Evolutionary conservation across 495 filamentous ascomycete genomes (phyloP).

Genomic region (Friedmanniomyces simplex): DNA sequence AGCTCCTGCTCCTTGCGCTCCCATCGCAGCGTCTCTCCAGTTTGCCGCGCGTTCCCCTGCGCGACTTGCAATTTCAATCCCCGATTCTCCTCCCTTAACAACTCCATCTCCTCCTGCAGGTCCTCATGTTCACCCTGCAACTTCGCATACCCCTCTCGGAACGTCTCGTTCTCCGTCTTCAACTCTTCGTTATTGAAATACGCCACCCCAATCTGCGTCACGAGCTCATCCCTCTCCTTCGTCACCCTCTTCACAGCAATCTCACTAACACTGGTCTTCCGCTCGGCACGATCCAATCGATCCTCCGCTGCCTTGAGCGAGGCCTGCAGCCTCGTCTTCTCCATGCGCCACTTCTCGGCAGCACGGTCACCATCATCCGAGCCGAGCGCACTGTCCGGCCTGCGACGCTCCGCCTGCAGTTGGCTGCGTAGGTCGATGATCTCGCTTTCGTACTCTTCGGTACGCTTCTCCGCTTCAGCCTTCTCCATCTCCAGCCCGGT

Average conservation of each 20-base stretch:
- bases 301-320: constrained; percentile 46
- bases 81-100: constrained; percentile 3
- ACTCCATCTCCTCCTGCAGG: constrained; percentile 8
- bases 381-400: constrained; percentile 37
- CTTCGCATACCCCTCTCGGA: constrained; percentile 21
- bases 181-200: constrained; percentile 54
- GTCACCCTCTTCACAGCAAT: constrained; percentile 48
- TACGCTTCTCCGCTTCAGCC: constrained; percentile 44
- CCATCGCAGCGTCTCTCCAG: no score
- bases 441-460: constrained; percentile 47
- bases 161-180: constrained; percentile 35
- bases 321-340: constrained; percentile 51
- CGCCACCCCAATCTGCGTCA: constrained; percentile 53
- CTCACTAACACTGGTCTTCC: constrained; percentile 50
- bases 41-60: background rate
- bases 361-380: constrained; percentile 33
- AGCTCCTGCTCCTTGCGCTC: background rate
- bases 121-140: constrained; percentile 5
- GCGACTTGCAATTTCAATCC: background rate
- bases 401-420: constrained; percentile 35
- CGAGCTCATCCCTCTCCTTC: constrained; percentile 54
- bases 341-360: constrained; percentile 34
- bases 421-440: constrained; percentile 44
- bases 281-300: constrained; percentile 47
- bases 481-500: constrained; percentile 50